Evolutionary conservation across 495 filamentous ascomycete species (phyloP), one percentile per base, ranked within the genome.

Genomic region (Aspergillus sclerotioniger): DNA sequence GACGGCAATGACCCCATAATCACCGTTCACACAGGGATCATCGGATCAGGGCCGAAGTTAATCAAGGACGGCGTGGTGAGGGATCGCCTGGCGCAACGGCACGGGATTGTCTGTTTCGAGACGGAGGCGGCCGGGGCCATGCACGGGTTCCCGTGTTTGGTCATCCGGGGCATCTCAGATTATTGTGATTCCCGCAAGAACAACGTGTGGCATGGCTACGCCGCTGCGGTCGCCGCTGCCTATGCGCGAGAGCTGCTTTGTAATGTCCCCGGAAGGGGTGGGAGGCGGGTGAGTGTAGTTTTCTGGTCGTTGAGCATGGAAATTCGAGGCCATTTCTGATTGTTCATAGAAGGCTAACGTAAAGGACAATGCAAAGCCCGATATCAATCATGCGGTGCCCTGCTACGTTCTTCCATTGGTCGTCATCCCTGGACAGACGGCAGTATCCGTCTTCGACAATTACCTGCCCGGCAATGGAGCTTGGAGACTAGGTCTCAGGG

Each of bases 61-160:
- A 67, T 76, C n/a, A 67, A 68, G 37, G 49, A 70, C 56, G 71
- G 59, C 10, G 17, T 54, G 20, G 17, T 51, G 16, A 49, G 71
- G 47, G 67, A 72, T 52, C 9, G 46, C 1, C 48, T 66, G 8
- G 63, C 57, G 41, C 47, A 54, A 32, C 51, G 56, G 33, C 31
- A 62, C 17, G 56, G 56, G 19, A 53, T 75, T 25, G 29, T 76
- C 12, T 75, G 70, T 48, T 73, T 77, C 46, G 73, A 78, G 51
- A 78, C 72, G 69, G 76, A 79, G 54, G 74, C 72, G 2, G 76
- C 72, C 12, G 76, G 75, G 3, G 54, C 73, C 10, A 53, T 68
- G 54, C 51, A 62, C 51, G 46, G 61, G 33, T 66, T 71, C 35
- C 63, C 60, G 15, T 76, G 70, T 56, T 46, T 76, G 12, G 67